Percentiles rank a stretch among this genome's conserved stretches.
These are phyloP conservation scores for Eucalyptus cloeziana DNA, from an alignment of 345 rosid species.

Conservation along the genomic window DNA sequence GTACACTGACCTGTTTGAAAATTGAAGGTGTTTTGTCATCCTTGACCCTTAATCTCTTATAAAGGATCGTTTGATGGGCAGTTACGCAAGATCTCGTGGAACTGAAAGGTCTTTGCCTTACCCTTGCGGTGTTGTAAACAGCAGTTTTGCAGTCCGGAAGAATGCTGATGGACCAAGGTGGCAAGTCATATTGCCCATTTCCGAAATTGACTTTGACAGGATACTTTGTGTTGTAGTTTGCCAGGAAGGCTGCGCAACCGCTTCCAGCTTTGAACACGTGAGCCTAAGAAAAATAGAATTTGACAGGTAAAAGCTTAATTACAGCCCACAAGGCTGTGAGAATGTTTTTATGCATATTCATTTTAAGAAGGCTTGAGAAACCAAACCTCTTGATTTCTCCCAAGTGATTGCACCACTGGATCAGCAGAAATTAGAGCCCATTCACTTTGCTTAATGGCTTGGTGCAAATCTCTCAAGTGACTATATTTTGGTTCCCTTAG, in stretches of 20 bases:
- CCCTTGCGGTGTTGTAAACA: constrained; percentile 30
- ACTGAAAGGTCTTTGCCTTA: neutral
- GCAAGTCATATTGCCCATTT: constrained; percentile 20
- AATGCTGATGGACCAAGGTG: constrained; percentile 43
- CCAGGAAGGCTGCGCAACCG: constrained; percentile 25
- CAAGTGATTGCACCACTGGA: constrained; percentile 18
- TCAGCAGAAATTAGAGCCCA: constrained; percentile 30
- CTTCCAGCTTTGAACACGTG: constrained; percentile 15
- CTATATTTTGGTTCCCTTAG: constrained; percentile 32
- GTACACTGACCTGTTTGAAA: constrained; percentile 8
- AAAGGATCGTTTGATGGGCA: neutral
- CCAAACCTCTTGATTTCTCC: constrained; percentile 17
- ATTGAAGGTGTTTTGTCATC: neutral
- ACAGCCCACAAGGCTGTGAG: neutral
- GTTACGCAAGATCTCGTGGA: neutral
- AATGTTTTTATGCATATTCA: too few relatives aligned
- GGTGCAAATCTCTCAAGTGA: constrained; percentile 30
- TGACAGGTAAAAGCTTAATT: neutral
- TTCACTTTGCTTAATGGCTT: constrained; percentile 31
- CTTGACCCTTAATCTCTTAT: neutral
- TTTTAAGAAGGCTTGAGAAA: neutral
- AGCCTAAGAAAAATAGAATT: constrained; percentile 5
- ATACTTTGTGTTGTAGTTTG: constrained; percentile 24
- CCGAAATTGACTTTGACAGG: constrained; percentile 17
- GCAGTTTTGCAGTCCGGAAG: constrained; percentile 27